Base-by-base conservation (phyloP, 805 yeast genomes). In the Candida boidinii region DNA sequence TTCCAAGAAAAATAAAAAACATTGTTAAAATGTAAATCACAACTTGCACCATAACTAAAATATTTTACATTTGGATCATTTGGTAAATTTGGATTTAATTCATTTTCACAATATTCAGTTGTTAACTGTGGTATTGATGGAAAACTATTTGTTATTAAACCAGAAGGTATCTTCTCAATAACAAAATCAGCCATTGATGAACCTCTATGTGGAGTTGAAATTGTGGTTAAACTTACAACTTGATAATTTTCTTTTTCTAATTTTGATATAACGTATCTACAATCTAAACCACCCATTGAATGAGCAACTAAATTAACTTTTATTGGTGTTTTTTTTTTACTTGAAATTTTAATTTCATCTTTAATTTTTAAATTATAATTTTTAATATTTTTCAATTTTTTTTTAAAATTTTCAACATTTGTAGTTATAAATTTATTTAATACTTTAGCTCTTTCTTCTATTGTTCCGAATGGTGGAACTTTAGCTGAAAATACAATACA, bases 281-380 rank as follows among this genome's bases (percentile, higher is more conserved):
- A 73, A 49, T 88, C 96, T 20, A 87, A 58, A 0, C 96, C 96
- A 5, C 96, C 96, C 96, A 87, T 86, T 0, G 95, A 85, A 51
- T 87, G 96, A 5, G 92, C 92, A 17, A 87, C 65, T 28, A 87
- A 52, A 48, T 88, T 88, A 12, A 87, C 66, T 38, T 74, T 76
- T 15, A 75, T 42, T 10, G 58, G 60, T 17, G 54, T 51, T 12
- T 46, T 43, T 9, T 42, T 39, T 17, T 43, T 31, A 14, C 26
- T 31, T 8, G 36, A 36, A 23, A 56, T 49, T 36, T 55, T 45
- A 20, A 53, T 39, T 15, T 54, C 46, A 11, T 46, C 39, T 5
- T 44, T 27, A 25, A 34, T 15, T 36, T 29, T 21, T n/a, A n/a
- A n/a, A n/a, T n/a, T n/a, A n/a, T n/a, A n/a, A n/a, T n/a, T n/a